Base-by-base conservation (phyloP, 805 yeast genomes). In the Metschnikowia lunata region DNA sequence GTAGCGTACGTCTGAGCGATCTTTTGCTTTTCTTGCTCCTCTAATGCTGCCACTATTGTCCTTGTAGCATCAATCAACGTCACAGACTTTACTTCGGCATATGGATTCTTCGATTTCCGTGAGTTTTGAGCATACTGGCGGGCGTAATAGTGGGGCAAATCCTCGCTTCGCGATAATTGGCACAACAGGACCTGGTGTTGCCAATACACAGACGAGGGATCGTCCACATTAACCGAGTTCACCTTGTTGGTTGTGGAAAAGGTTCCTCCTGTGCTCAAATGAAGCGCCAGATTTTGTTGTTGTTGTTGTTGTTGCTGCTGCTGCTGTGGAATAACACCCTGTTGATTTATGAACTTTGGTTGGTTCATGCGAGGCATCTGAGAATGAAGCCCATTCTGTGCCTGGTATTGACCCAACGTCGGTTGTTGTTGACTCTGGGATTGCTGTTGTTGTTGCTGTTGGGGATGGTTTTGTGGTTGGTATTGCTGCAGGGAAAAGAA, bases 71-170 rank as follows among this genome's bases (percentile, higher is more conserved):
- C 75, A 13, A 71, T 55, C 45, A 71, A 62, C 37, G 65, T 66
- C 34, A 67, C 69, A 7, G 66, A 40, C 52, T 71, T 71, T 28
- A 59, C 60, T 34, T 61, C 74, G 42, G 50, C 64, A 54, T 60
- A 70, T 30, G 68, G 69, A 44, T 58, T 67, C 59, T 62, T 68
- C 15, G 58, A 53, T 56, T 72, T 75, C 57, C 84, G 69, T 1
- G 85, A 82, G 43, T 79, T 72, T 11, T 81, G 69, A 7, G 96
- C 96, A 27, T 88, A 89, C 50, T 81, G 80, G 47, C 95, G 76
- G 4, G 96, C 96, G 66, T 86, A 88, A 58, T 75, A 82, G 64
- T 88, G 96, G 4, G 95, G 86, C 26, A 77, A 62, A 55, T 76
- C 79, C 28, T 86, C 76, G 15, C 58, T 52, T 61, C 93, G 77